phyloP scores from a whole-genome alignment of 768 basidiomycete species.

The Leccinum boreale region DNA sequence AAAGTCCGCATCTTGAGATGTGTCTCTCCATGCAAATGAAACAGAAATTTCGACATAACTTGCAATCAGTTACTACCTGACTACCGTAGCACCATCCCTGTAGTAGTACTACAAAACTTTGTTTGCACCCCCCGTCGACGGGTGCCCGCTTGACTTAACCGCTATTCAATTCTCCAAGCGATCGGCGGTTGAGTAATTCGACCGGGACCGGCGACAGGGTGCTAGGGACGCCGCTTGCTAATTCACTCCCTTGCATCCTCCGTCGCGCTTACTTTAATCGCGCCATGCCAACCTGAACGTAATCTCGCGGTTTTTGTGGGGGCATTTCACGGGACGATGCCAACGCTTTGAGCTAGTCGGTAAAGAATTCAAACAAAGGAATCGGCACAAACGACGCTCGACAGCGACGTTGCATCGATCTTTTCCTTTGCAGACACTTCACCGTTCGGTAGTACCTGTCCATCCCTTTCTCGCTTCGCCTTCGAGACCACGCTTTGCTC shows the following conservation, averaged over 20 bases:
- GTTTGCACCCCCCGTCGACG: not conserved
- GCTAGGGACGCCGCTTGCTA: conserved; percentile 11
- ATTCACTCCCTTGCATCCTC: conserved; percentile 21
- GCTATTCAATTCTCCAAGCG: conserved; percentile 2
- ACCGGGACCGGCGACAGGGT: conserved; percentile 11
- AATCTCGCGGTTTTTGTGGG: conserved; percentile 9
- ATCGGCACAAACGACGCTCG: conserved; percentile 18
- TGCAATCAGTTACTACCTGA: not conserved
- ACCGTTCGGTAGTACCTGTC: conserved; percentile 1
- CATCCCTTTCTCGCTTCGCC: conserved; percentile 13
- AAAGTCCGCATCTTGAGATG: conserved; percentile 28
- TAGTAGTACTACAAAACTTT: not conserved
- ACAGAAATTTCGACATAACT: not conserved
- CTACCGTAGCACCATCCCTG: not conserved
- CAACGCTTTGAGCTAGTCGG: not conserved
- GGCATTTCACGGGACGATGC: not conserved
- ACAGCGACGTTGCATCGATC: conserved; percentile 14
- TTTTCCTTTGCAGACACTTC: conserved; percentile 21
- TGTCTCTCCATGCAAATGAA: conserved; percentile 3
- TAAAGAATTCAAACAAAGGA: conserved; percentile 16
- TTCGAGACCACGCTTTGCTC: conserved; percentile 10
- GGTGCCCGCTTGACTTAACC: not conserved
- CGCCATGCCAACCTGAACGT: conserved; percentile 12
- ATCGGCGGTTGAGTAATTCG: conserved; percentile 4
- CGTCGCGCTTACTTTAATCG: conserved; percentile 5